Evolutionary conservation across 257 asterid genomes (phyloP).

Genomic region (Rauvolfia tetraphylla): DNA sequence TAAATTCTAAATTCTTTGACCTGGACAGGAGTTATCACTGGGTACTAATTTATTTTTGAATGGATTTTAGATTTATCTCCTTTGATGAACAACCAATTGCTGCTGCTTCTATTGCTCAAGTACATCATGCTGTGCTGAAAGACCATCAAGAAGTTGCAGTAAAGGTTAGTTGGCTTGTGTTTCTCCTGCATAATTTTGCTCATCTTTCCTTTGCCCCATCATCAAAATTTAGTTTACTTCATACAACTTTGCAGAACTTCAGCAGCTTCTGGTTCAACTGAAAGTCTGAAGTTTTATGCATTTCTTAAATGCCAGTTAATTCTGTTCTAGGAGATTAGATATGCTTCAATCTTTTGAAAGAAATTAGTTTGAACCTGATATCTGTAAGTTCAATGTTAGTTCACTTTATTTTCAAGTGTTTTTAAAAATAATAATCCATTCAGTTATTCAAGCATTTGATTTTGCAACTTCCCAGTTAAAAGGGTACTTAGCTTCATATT

Average conservation of each 20-base stretch:
- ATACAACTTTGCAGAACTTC: neutral
- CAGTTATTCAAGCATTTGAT: neutral
- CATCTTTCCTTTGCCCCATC: neutral
- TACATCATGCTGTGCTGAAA: conserved; percentile 78
- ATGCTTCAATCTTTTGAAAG: neutral
- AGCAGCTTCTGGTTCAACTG: neutral
- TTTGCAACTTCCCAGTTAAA: neutral
- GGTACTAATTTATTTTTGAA: conserved; percentile 18
- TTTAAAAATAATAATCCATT: neutral
- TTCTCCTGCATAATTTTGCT: neutral
- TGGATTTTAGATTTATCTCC: conserved; percentile 58
- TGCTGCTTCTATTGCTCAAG: conserved; percentile 99
- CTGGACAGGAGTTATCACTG: conserved; percentile 18
- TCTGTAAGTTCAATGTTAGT: neutral
- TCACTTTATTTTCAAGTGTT: neutral
- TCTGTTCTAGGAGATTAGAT: neutral
- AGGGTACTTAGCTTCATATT: neutral
- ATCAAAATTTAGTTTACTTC: neutral
- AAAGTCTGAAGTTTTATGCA: neutral
- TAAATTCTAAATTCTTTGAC: neutral
- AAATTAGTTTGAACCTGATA: neutral
- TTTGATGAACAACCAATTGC: conserved; percentile 90
- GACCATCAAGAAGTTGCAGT: conserved; percentile 80
- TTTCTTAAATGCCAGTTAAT: neutral
- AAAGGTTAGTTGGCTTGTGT: conserved; percentile 51